Conservation (phyloP, 2,329 filamentous ascomycete species). For the Neofusicoccum sp. region DNA sequence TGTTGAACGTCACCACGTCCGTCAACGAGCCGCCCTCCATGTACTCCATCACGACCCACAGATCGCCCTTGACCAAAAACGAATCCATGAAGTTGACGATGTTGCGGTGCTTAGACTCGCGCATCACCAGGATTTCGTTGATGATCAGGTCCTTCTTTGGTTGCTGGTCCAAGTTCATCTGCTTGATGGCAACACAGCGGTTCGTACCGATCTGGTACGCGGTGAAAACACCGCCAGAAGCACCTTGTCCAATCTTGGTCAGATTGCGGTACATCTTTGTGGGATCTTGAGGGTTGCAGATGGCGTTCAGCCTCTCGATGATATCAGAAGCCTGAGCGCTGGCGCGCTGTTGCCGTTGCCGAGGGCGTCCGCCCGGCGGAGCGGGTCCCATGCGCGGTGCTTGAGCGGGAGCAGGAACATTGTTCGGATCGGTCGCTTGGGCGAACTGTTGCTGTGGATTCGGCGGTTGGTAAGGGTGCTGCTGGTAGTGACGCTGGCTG, state of each 20-base stretch:
- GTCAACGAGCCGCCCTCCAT: constrained; percentile 99
- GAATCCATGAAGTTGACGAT: constrained; percentile 99
- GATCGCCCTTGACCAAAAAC: constrained; percentile 82
- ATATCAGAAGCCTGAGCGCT: constrained; percentile 77
- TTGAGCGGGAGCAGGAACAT: constrained; percentile 48
- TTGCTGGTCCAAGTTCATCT: constrained; percentile 98
- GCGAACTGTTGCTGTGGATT: constrained; percentile 51
- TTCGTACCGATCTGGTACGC: constrained; percentile 84
- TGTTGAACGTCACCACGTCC: constrained; percentile 98
- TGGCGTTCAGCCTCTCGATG: constrained; percentile 78
- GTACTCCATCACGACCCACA: constrained; percentile 99
- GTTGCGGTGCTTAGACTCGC: constrained; percentile 96
- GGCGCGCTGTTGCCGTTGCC: constrained; percentile 72
- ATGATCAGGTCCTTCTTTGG: constrained; percentile 99
- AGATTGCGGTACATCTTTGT: constrained; percentile 83
- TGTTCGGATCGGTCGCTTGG: constrained; percentile 45
- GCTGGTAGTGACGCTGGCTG: constrained; percentile 56
- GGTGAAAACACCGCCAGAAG: constrained; percentile 92
- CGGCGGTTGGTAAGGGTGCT: constrained; percentile 45
- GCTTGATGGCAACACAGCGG: constrained; percentile 94
- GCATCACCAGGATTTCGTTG: constrained; percentile 99
- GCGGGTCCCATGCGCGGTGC: constrained; percentile 56
- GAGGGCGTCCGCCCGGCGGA: constrained; percentile 59
- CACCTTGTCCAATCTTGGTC: constrained; percentile 95
- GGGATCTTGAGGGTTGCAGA: constrained; percentile 88